Conservation (phyloP, 2,329 filamentous ascomycete genomes). For the Colletotrichum costaricense region DNA sequence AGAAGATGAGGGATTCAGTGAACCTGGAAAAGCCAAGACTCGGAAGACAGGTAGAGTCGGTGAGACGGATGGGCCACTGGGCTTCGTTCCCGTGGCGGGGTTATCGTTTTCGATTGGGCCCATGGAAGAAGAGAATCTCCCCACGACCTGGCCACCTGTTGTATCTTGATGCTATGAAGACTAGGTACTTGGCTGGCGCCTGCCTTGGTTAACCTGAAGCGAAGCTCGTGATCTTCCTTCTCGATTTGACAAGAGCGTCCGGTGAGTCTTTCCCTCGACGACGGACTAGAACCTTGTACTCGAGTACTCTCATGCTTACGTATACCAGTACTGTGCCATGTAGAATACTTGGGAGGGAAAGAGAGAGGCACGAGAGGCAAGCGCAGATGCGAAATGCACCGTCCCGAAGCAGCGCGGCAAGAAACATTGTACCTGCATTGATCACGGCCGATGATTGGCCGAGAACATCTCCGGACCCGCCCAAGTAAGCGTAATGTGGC, state of each 20-base stretch:
- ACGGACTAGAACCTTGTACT: background rate
- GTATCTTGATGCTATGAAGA: background rate
- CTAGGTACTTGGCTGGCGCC: background rate
- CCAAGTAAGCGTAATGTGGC: slow-evolving; percentile 19
- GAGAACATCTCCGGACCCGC: background rate
- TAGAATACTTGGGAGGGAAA: background rate
- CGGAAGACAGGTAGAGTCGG: background rate
- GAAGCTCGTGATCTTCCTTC: background rate
- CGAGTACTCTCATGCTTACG: background rate
- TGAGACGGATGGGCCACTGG: slow-evolving; percentile 11
- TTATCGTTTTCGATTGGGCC: slow-evolving; percentile 8
- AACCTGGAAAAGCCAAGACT: slow-evolving; percentile 4
- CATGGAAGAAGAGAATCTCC: slow-evolving; percentile 20
- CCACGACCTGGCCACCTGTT: slow-evolving; percentile 19
- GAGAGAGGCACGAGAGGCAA: background rate
- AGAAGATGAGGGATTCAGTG: background rate
- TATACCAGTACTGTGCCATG: background rate
- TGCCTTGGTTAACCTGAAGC: background rate
- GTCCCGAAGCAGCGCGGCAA: slow-evolving; percentile 9
- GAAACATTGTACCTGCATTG: background rate
- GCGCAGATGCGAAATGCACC: background rate
- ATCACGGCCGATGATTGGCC: background rate
- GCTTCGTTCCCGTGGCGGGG: slow-evolving; percentile 11
- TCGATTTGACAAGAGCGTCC: background rate
- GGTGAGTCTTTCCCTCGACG: background rate